Conservation (phyloP, 257 asterid species). For the Nicotiana attenuata region DNA sequence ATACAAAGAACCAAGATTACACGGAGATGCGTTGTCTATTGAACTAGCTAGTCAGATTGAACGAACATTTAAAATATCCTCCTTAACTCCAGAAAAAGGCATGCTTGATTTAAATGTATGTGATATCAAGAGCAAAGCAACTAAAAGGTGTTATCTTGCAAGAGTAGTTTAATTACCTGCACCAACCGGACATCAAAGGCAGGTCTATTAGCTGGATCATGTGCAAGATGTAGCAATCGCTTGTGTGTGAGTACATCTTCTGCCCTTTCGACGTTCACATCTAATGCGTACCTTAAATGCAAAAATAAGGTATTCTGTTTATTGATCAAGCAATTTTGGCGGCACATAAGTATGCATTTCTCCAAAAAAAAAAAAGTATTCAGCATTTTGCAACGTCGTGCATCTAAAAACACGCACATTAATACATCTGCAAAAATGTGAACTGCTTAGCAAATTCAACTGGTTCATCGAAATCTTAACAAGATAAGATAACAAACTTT, state of each 20-base stretch:
- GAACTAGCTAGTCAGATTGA: background rate
- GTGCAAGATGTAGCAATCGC: constrained; percentile 73
- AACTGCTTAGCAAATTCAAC: background rate
- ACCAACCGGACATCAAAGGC: constrained; percentile 92
- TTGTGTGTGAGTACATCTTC: constrained; percentile 94
- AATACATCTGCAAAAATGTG: background rate
- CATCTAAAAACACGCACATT: background rate
- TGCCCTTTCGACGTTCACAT: constrained; percentile 93
- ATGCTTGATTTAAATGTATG: background rate
- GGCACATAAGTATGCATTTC: background rate
- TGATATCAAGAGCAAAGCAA: background rate
- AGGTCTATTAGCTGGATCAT: constrained; percentile 84
- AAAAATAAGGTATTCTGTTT: constrained; percentile 21
- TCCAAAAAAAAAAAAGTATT: background rate
- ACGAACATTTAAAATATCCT: background rate
- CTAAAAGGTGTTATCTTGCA: background rate
- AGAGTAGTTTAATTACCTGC: constrained; percentile 48
- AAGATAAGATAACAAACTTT: background rate
- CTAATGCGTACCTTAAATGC: constrained; percentile 78
- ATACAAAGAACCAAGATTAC: background rate
- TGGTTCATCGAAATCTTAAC: background rate
- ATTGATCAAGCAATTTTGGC: constrained; percentile 3
- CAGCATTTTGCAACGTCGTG: background rate
- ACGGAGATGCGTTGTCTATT: background rate
- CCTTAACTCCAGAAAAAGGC: background rate